Evolutionary conservation across 805 yeast genomes (phyloP), one percentile per base, ranked within the genome.

Genomic region (Zygoascus flipseniorum): DNA sequence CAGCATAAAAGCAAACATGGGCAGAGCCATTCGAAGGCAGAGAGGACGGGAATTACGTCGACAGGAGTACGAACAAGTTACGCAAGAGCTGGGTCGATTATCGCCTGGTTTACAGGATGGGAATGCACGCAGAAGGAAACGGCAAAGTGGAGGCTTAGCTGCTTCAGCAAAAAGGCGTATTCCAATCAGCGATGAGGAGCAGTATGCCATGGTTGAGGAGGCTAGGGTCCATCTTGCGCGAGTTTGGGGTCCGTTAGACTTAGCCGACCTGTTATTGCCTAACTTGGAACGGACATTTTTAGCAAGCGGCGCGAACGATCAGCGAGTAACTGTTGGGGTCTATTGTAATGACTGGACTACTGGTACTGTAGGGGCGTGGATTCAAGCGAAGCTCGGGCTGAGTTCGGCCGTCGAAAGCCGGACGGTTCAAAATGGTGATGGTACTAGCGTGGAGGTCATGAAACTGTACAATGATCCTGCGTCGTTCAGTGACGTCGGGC

Each of bases 261-360:
- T 35, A 8, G 16, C 39, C 39, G 16, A n/a, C 2, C 13, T 35
- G 16, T 3, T 35, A 35, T 35, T 35, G 39, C 13, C 39, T 35
- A 13, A 13, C 13, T 35, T 35, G 39, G 39, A 35, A 13, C 4
- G 39, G 39, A 35, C 39, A 13, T 35, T 35, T 11, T n/a, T 13
- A 13, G 39, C 13, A 35, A 35, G 16, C 39, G 39, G 39, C 39
- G 16, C 13, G 39, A 11, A 35, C 3, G 59, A 64, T n/a, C 58
- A 60, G 8, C 52, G 64, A 5, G 55, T 72, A n/a, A 69, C 68
- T 28, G 65, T 77, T 46, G 61, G 76, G 32, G 62, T 80, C 4
- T 67, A 77, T 41, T 76, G 75, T 10, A 76, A 75, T 45, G 71
- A 79, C 55, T 81, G 85, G 83, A 57, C 64, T 2, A 58, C 67